These are phyloP conservation scores for Colletotrichum navitas DNA, from an alignment of 2,329 filamentous ascomycete species.

Conservation along the genomic window DNA sequence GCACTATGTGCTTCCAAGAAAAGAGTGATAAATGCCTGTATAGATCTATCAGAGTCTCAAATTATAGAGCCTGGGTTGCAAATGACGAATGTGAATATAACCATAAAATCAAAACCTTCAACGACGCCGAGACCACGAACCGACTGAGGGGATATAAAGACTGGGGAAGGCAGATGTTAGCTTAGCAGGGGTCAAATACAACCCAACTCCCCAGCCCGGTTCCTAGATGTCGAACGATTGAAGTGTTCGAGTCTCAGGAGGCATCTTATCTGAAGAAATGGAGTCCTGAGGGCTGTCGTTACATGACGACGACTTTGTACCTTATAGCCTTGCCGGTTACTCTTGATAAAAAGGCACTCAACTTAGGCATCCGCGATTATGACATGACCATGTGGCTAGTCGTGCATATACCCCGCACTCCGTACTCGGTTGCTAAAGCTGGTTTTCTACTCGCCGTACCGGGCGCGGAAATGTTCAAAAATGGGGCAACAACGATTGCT, in stretches of 20 bases:
- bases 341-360: slow-evolving; percentile 1
- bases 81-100: neutral
- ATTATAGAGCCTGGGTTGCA: neutral
- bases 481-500: neutral
- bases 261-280: neutral
- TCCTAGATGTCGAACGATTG: neutral
- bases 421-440: neutral
- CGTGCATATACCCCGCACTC: too few relatives aligned
- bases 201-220: neutral
- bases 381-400: too few relatives aligned
- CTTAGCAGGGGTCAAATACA: neutral
- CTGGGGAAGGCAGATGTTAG: neutral
- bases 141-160: neutral
- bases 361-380: neutral
- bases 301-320: neutral
- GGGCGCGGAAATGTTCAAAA: neutral
- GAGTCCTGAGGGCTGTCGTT: neutral
- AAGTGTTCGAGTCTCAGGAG: neutral
- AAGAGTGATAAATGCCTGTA: slow-evolving; percentile 30
- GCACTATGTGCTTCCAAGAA: neutral
- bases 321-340: neutral
- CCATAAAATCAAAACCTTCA: neutral
- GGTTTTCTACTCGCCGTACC: neutral
- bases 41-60: neutral
- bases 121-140: neutral